Percentiles rank a stretch among this genome's conserved stretches.
Conservation (phyloP, 208 protist genomes). For the Crithidia mellificae region DNA sequence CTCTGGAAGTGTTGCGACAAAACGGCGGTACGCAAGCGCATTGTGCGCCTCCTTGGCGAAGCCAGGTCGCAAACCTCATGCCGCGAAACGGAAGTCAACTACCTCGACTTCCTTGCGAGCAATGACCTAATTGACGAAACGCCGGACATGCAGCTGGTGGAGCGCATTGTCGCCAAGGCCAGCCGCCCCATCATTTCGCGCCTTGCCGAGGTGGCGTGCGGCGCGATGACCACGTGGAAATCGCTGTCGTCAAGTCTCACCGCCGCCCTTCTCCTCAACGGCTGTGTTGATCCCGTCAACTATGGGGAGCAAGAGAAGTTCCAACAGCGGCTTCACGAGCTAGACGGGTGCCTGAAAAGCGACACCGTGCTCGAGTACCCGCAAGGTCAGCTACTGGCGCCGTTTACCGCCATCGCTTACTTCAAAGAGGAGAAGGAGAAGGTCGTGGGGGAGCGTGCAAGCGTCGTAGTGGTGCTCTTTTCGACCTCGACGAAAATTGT, state of each 20-base stretch:
- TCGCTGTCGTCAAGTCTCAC: conserved; percentile 19
- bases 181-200: conserved; percentile 21
- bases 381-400: conserved; percentile 29
- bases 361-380: conserved; percentile 34
- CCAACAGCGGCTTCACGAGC: conserved; percentile 19
- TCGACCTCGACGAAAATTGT: conserved; percentile 27
- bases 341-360: conserved; percentile 11
- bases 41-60: conserved; percentile 25
- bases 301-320: conserved; percentile 24
- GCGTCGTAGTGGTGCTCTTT: conserved; percentile 32
- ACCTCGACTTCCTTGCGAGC: conserved; percentile 23
- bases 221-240: conserved; percentile 21
- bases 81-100: conserved; percentile 20
- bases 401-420: conserved; percentile 32
- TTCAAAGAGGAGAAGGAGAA: conserved; percentile 22
- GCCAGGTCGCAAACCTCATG: conserved; percentile 17
- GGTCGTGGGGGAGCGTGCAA: conserved; percentile 18
- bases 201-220: conserved; percentile 25
- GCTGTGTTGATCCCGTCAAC: conserved; percentile 35
- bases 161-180: conserved; percentile 20
- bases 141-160: conserved; percentile 15
- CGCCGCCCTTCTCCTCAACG: conserved; percentile 29
- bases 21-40: conserved; percentile 15
- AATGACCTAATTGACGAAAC: conserved; percentile 22
- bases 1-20: conserved; percentile 33